A percentile compares a stretch with the other conserved stretches of the same genome.
These are phyloP conservation scores for Trifolium subterraneum DNA, from an alignment of 306 rosid genomes.

Conservation along the genomic window DNA sequence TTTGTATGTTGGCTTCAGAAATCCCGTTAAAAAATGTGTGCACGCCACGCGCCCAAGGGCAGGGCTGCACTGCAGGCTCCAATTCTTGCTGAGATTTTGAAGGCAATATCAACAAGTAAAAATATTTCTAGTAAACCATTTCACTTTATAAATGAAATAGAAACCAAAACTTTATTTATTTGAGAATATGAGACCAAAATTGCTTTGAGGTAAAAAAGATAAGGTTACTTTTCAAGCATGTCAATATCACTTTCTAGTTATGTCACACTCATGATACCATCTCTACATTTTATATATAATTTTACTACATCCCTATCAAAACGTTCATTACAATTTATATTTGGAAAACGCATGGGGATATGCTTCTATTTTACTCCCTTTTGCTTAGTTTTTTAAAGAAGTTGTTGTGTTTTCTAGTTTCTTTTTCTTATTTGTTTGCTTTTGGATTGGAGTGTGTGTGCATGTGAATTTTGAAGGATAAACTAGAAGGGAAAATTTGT, in stretches of 20 bases:
- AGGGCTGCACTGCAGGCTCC: too few species aligned
- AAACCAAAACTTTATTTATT: too few species aligned
- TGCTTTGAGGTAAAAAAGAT: background rate
- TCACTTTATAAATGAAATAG: too few species aligned
- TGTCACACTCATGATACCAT: conserved; percentile 51
- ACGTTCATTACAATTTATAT: conserved; percentile 19
- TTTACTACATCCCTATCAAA: conserved; percentile 4
- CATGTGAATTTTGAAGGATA: conserved; percentile 55
- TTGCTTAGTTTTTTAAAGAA: conserved; percentile 36
- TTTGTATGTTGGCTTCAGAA: too few species aligned
- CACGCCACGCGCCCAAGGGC: too few species aligned
- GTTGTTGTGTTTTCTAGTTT: conserved; percentile 34
- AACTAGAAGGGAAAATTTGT: background rate
- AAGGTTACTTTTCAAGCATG: conserved; percentile 58
- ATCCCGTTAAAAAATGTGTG: too few species aligned
- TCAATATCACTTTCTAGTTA: conserved; percentile 51
- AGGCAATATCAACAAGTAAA: too few species aligned
- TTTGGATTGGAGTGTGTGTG: conserved; percentile 47
- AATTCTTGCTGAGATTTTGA: too few species aligned
- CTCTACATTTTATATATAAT: conserved; percentile 9
- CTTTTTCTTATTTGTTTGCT: background rate
- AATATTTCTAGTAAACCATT: too few species aligned
- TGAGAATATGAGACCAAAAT: too few species aligned
- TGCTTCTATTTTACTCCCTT: conserved; percentile 42
- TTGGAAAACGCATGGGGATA: conserved; percentile 33